Evolutionary conservation across 768 basidiomycete genomes (phyloP).

Genomic region (Suillus fuscotomentosus): DNA sequence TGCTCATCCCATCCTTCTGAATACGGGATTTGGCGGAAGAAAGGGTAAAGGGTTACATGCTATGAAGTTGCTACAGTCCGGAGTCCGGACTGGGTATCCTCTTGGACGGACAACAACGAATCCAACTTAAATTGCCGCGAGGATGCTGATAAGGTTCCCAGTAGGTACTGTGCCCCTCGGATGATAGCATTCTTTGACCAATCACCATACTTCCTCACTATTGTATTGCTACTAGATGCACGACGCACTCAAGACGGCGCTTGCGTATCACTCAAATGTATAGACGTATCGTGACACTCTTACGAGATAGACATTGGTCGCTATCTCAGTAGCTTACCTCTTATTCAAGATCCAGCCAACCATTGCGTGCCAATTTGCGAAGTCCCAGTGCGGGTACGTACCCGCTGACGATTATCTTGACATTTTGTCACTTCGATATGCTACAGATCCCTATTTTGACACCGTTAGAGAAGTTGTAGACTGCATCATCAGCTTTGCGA

Average conservation of each 20-base stretch:
- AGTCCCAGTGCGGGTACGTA: not conserved
- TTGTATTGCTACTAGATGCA: constrained; percentile 18
- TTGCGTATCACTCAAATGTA: constrained; percentile 20
- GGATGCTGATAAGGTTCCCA: too few relatives aligned
- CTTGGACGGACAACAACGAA: too few relatives aligned
- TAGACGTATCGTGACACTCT: constrained; percentile 10
- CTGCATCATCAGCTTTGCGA: constrained; percentile 23
- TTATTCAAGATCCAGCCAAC: constrained; percentile 11
- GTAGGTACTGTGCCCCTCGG: too few relatives aligned
- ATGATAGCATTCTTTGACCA: too few relatives aligned
- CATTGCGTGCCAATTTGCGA: constrained; percentile 26
- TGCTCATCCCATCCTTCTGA: too few relatives aligned
- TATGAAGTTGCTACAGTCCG: too few relatives aligned
- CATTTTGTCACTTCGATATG: constrained; percentile 12
- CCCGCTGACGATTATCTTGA: constrained; percentile 22
- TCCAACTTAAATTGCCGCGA: too few relatives aligned
- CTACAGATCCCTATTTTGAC: constrained; percentile 17
- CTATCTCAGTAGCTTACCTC: not conserved
- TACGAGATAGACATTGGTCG: constrained; percentile 17
- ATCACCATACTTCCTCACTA: too few relatives aligned
- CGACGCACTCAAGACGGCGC: constrained; percentile 19
- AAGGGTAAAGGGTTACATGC: too few relatives aligned
- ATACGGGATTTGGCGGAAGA: too few relatives aligned
- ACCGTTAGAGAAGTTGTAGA: constrained; percentile 23
- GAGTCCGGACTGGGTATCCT: too few relatives aligned